A percentile compares a stretch with the other conserved stretches of the same genome.
These are phyloP conservation scores for Irpex sp. DNA, from an alignment of 1,284 basidiomycete genomes.

Conservation along the genomic window DNA sequence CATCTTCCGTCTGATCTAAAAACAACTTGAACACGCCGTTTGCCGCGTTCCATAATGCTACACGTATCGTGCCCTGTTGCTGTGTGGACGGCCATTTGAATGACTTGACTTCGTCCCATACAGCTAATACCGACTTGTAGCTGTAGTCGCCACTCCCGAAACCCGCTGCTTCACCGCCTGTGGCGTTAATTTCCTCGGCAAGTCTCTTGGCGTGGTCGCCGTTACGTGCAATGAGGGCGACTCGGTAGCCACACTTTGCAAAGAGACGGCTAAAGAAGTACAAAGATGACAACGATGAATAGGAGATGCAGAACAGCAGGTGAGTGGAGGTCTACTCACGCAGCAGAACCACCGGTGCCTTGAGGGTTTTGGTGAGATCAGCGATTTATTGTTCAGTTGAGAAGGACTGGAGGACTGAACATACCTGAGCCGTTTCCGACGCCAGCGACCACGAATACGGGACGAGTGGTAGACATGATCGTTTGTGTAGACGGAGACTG, in stretches of 20 bases:
- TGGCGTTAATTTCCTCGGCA: constrained; percentile 49
- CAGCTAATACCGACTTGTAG: constrained; percentile 45
- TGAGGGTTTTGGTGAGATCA: background rate
- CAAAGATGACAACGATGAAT: background rate
- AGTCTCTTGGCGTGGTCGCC: constrained; percentile 48
- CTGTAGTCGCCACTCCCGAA: constrained; percentile 61
- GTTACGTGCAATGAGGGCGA: constrained; percentile 67
- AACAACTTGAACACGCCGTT: constrained; percentile 63
- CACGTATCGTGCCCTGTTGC: constrained; percentile 47
- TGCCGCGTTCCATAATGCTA: constrained; percentile 65
- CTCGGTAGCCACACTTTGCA: constrained; percentile 60
- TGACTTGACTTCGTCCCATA: constrained; percentile 51
- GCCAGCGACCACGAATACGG: background rate
- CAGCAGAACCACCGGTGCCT: background rate
- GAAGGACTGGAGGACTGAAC: background rate
- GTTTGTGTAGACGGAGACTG: background rate
- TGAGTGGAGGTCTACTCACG: background rate
- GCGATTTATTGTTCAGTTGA: background rate
- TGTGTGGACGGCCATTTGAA: constrained; percentile 37
- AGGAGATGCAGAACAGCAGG: background rate
- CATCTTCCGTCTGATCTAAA: constrained; percentile 59
- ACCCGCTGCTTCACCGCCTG: constrained; percentile 58
- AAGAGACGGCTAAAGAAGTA: constrained; percentile 50
- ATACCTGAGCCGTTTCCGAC: background rate
- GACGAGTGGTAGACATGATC: background rate